phyloP scores from a whole-genome alignment of 257 asterid species.

The Fraxinus americana region DNA sequence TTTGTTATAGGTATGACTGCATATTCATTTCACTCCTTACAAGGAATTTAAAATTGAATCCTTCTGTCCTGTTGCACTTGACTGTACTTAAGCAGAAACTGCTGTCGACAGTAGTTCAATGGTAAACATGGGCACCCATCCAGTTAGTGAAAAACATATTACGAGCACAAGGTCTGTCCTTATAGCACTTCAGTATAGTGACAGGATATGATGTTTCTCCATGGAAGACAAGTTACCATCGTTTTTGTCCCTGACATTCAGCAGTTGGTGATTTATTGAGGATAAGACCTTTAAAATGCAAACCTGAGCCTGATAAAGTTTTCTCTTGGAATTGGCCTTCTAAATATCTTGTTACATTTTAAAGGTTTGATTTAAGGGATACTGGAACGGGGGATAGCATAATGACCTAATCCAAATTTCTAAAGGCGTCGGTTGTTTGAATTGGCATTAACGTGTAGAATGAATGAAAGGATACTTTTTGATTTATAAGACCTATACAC shows the following conservation, averaged over 20 bases:
- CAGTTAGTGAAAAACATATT: background rate
- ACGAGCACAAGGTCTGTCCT: background rate
- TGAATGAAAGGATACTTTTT: background rate
- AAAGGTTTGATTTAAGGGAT: background rate
- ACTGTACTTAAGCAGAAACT: background rate
- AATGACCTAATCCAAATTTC: background rate
- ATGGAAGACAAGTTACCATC: background rate
- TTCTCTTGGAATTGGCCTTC: background rate
- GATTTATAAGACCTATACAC: background rate
- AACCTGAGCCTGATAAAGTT: background rate
- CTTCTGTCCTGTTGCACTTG: background rate
- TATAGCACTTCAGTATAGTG: background rate
- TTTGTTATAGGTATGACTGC: constrained; percentile 64
- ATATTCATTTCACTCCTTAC: background rate
- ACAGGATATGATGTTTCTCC: background rate
- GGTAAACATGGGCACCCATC: background rate
- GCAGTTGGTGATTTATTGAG: background rate
- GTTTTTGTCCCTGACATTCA: background rate
- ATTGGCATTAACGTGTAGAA: background rate
- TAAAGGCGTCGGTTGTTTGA: background rate
- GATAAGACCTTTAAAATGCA: background rate
- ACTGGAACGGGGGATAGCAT: background rate
- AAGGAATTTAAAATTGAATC: background rate
- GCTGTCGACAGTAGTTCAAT: too few species aligned
- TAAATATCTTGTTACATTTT: too few species aligned